These are phyloP conservation scores for Botrytis galanthina DNA, from an alignment of 2,329 filamentous ascomycete genomes.

Conservation along the genomic window DNA sequence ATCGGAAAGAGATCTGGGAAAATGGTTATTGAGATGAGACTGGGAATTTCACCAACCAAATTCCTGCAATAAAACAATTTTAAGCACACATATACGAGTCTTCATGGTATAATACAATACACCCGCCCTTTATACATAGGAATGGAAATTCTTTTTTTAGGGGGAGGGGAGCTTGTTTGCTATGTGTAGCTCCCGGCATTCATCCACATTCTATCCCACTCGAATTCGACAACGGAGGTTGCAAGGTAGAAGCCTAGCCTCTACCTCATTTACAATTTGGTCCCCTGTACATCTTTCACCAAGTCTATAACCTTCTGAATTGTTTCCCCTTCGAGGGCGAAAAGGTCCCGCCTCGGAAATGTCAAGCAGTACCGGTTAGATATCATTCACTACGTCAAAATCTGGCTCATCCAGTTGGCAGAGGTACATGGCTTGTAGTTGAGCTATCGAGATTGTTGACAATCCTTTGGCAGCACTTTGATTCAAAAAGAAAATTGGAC, in stretches of 20 bases:
- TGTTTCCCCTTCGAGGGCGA: not conserved
- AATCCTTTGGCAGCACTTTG: slow-evolving; percentile 41
- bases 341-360: not conserved
- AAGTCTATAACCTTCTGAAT: no score
- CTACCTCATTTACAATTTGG: not conserved
- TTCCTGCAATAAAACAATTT: not conserved
- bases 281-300: not conserved
- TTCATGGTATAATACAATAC: not conserved
- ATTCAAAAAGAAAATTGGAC: slow-evolving; percentile 39
- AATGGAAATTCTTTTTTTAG: not conserved
- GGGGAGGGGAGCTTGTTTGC: not conserved
- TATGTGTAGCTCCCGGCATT: not conserved
- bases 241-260: not conserved
- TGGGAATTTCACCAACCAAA: not conserved
- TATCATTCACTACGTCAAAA: slow-evolving; percentile 21
- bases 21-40: slow-evolving; percentile 32
- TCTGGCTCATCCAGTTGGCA: slow-evolving; percentile 28
- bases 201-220: not conserved
- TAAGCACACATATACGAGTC: not conserved
- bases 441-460: slow-evolving; percentile 30
- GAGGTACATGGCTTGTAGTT: slow-evolving; percentile 30
- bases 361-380: not conserved
- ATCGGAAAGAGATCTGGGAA: slow-evolving; percentile 79
- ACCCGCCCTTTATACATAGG: not conserved
- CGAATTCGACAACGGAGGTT: not conserved